phyloP scores from a whole-genome alignment of 345 rosid genomes.

The Anastatica hierochuntica region DNA sequence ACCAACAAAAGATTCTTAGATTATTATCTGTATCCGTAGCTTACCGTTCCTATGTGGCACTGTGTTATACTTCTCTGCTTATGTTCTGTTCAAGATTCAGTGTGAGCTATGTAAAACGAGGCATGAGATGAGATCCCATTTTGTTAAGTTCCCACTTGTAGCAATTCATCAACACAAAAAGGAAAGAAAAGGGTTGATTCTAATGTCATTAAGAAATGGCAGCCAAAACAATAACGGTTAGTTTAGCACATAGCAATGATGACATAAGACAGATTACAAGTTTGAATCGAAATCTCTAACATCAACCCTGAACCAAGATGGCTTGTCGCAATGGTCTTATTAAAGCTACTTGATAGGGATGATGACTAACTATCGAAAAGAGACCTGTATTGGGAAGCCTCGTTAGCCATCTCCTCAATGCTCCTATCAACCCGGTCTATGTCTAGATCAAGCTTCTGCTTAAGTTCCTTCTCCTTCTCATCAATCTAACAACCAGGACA shows the following conservation, averaged over 20 bases:
- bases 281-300: background rate
- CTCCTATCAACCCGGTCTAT: slow-evolving; percentile 65
- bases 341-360: background rate
- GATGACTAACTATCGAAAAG: slow-evolving; percentile 29
- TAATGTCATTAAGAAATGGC: background rate
- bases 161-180: too few relatives aligned
- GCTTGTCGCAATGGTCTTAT: slow-evolving; percentile 7
- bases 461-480: slow-evolving; percentile 60
- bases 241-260: background rate
- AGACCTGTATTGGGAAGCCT: slow-evolving; percentile 55
- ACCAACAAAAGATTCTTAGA: slow-evolving; percentile 39
- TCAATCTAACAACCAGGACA: slow-evolving; percentile 40
- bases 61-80: too few relatives aligned
- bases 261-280: background rate
- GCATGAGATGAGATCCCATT: background rate
- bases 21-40: background rate
- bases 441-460: slow-evolving; percentile 69
- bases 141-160: background rate
- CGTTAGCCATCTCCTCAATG: slow-evolving; percentile 64
- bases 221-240: too few relatives aligned
- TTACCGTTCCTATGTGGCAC: too few relatives aligned
- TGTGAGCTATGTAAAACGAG: slow-evolving; percentile 11
- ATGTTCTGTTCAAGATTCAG: background rate
- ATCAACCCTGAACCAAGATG: background rate
- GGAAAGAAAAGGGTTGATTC: background rate